Evolutionary conservation across 1,284 basidiomycete species (phyloP).

Genomic region (Tausonia pullulans): DNA sequence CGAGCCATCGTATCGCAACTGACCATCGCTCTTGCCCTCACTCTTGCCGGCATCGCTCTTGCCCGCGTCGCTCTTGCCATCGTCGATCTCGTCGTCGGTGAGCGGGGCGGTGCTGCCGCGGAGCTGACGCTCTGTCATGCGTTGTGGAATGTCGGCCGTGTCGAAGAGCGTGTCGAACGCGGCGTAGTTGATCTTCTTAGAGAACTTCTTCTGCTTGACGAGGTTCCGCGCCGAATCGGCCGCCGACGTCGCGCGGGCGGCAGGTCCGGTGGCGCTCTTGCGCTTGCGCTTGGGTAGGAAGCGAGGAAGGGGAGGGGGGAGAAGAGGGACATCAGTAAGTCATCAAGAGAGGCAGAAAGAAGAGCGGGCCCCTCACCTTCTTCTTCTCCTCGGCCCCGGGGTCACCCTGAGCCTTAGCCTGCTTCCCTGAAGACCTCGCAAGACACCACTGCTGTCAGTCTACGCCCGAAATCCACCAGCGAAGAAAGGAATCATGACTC

Average conservation of each 20-base stretch:
- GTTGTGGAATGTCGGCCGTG: constrained; percentile 21
- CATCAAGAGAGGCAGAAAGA: neutral
- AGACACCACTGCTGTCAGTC: constrained; percentile 18
- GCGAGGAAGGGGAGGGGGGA: constrained; percentile 15
- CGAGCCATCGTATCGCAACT: neutral
- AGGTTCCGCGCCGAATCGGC: constrained; percentile 70
- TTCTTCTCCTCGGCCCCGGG: constrained; percentile 42
- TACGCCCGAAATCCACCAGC: constrained; percentile 15
- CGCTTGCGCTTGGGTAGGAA: constrained; percentile 43
- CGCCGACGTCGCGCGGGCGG: constrained; percentile 55
- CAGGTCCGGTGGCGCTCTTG: constrained; percentile 46
- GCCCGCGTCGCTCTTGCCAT: neutral
- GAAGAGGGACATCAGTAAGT: constrained; percentile 20
- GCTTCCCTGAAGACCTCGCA: constrained; percentile 45
- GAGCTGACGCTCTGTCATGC: constrained; percentile 10
- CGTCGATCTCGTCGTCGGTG: neutral
- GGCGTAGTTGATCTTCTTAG: constrained; percentile 80
- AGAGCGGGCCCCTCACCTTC: neutral
- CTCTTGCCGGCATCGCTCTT: neutral
- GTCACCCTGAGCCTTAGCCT: constrained; percentile 46
- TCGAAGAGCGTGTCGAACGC: constrained; percentile 66
- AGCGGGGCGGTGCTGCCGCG: constrained; percentile 4
- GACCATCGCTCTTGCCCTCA: constrained; percentile 3
- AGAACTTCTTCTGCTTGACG: constrained; percentile 66
- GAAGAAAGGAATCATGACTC: constrained; percentile 28